phyloP scores from a whole-genome alignment of 2,329 filamentous ascomycete genomes.

The Huntiella savannae region DNA sequence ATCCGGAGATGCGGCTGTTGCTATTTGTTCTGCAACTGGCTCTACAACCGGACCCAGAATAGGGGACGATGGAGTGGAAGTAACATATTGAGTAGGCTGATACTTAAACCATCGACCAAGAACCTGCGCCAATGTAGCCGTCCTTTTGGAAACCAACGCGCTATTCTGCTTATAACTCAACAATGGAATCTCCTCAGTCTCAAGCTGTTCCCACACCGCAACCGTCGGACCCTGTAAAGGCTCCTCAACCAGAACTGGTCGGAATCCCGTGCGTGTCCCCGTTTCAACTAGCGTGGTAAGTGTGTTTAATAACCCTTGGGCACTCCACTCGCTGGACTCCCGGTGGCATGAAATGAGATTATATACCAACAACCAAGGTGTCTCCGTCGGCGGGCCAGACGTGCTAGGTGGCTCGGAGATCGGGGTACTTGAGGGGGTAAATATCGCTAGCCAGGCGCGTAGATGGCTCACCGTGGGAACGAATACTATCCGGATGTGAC shows the following conservation, averaged over 20 bases:
- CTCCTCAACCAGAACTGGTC: constrained; percentile 27
- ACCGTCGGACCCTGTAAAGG: neutral
- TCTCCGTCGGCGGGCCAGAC: neutral
- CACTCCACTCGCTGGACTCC: constrained; percentile 54
- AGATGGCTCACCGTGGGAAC: constrained; percentile 58
- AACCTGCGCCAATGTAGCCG: neutral
- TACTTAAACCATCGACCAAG: constrained; percentile 7
- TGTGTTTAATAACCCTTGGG: constrained; percentile 48
- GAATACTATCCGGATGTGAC: constrained; percentile 52
- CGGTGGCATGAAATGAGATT: constrained; percentile 47
- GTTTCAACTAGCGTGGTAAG: constrained; percentile 44
- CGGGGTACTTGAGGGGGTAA: constrained; percentile 22
- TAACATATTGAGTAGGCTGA: neutral
- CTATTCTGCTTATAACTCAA: constrained; percentile 10
- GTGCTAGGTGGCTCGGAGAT: constrained; percentile 20
- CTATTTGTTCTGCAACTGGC: neutral
- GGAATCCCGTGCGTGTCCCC: constrained; percentile 26
- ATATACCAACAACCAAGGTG: constrained; percentile 39
- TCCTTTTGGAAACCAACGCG: constrained; percentile 4
- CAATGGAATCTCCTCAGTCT: constrained; percentile 7
- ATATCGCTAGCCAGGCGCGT: constrained; percentile 52
- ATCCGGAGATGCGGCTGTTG: neutral
- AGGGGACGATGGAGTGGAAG: no score
- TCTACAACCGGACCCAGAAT: neutral
- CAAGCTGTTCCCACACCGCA: neutral